These are phyloP conservation scores for Prosopis cineraria DNA, from an alignment of 306 rosid genomes.

Conservation along the genomic window DNA sequence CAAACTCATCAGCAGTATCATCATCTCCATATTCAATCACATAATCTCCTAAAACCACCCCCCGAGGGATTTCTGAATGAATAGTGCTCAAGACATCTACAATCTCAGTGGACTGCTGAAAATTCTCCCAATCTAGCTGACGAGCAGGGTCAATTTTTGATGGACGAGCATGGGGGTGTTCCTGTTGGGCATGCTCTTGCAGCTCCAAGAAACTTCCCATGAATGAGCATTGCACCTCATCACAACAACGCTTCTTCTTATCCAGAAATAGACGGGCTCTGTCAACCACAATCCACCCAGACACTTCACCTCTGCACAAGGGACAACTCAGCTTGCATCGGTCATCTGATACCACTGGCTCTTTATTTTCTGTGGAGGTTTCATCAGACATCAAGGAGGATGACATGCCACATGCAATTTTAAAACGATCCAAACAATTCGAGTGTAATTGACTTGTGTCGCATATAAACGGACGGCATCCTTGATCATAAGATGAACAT, in stretches of 20 bases:
- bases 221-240: slow-evolving; percentile 68
- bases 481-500: slow-evolving; percentile 80
- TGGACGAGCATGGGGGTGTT: slow-evolving; percentile 89
- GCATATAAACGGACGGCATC: slow-evolving; percentile 88
- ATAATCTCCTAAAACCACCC: slow-evolving; percentile 92
- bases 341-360: slow-evolving; percentile 50
- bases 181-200: slow-evolving; percentile 74
- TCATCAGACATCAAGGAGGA: slow-evolving; percentile 51
- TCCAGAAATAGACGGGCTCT: slow-evolving; percentile 72
- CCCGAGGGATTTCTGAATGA: slow-evolving; percentile 88
- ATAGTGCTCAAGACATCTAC: slow-evolving; percentile 96
- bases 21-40: slow-evolving; percentile 95
- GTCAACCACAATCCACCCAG: slow-evolving; percentile 80
- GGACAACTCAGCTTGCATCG: slow-evolving; percentile 72
- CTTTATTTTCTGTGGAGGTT: slow-evolving; percentile 37
- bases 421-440: slow-evolving; percentile 90
- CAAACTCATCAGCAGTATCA: slow-evolving; percentile 81
- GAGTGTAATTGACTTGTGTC: slow-evolving; percentile 89
- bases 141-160: slow-evolving; percentile 93
- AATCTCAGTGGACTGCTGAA: slow-evolving; percentile 96
- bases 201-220: slow-evolving; percentile 79
- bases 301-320: slow-evolving; percentile 89
- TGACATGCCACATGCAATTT: slow-evolving; percentile 62
- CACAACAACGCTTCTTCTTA: slow-evolving; percentile 85
- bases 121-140: slow-evolving; percentile 96